A percentile compares a stretch with the other conserved stretches of the same genome.
phyloP scores from a whole-genome alignment of 1,284 basidiomycete species.

The Wallemia hederae region DNA sequence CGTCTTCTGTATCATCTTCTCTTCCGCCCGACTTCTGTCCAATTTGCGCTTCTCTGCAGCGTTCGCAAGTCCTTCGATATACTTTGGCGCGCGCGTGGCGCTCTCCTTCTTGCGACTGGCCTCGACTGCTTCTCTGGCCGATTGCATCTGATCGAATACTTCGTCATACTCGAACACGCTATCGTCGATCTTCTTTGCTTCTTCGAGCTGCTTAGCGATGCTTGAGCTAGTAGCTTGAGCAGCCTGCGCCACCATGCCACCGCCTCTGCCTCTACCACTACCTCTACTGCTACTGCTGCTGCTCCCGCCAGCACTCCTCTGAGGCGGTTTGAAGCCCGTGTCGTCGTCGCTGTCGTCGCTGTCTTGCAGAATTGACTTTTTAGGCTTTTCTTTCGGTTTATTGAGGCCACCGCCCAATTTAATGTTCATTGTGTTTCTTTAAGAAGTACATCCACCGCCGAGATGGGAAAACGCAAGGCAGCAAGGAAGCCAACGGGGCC shows the following conservation, averaged over 20 bases:
- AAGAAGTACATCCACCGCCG: slow-evolving; percentile 10
- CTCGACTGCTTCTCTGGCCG: slow-evolving; percentile 42
- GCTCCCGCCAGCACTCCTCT: slow-evolving; percentile 31
- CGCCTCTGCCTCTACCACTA: not conserved
- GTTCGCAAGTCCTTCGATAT: slow-evolving; percentile 52
- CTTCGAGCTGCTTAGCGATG: slow-evolving; percentile 8
- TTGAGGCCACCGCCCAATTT: slow-evolving; percentile 18
- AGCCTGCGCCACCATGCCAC: not conserved
- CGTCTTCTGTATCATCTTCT: slow-evolving; percentile 88
- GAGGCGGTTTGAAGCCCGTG: slow-evolving; percentile 22
- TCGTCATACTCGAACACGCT: slow-evolving; percentile 88
- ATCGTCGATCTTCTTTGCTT: slow-evolving; percentile 46
- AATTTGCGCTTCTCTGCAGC: slow-evolving; percentile 60
- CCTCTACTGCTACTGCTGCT: slow-evolving; percentile 18
- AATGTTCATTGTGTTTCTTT: slow-evolving; percentile 21
- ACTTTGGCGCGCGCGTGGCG: slow-evolving; percentile 68
- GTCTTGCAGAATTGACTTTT: slow-evolving; percentile 12
- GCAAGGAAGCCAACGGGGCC: not conserved
- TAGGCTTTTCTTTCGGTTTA: not conserved
- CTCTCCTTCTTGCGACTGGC: slow-evolving; percentile 38
- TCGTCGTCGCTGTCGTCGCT: slow-evolving; percentile 4
- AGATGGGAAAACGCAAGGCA: not conserved
- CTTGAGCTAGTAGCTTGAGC: not conserved
- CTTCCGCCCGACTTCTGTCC: slow-evolving; percentile 79
- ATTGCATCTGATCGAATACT: slow-evolving; percentile 86